Evolutionary conservation across 345 rosid genomes (phyloP).

Genomic region (Citrus reticulata): DNA sequence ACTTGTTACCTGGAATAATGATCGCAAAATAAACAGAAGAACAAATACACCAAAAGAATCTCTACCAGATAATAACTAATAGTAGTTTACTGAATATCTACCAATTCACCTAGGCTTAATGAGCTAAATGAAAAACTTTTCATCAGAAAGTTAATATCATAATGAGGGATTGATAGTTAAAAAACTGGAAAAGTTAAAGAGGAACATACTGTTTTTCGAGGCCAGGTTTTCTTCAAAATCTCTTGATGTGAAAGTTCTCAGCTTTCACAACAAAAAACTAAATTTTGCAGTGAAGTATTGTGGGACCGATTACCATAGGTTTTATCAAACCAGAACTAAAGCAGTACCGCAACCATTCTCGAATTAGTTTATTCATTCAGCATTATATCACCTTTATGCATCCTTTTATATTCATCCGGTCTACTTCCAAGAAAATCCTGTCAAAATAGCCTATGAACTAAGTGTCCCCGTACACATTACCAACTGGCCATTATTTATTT

Average conservation of each 20-base stretch:
- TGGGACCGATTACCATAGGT: neutral
- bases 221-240: neutral
- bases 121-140: neutral
- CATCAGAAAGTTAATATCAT: neutral
- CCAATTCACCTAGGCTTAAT: neutral
- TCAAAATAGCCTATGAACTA: neutral
- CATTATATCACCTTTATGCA: conserved; percentile 1
- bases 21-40: neutral
- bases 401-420: neutral
- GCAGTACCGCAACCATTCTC: neutral
- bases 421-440: neutral
- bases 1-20: conserved; percentile 10
- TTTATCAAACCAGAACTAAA: neutral
- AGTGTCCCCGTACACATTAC: neutral
- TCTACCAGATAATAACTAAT: neutral
- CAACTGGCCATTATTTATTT: neutral
- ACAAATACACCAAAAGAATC: neutral
- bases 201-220: neutral
- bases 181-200: neutral
- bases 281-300: neutral
- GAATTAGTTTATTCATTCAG: neutral
- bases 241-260: neutral
- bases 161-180: neutral
- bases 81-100: neutral
- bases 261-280: neutral